Base-by-base conservation (phyloP, 2,329 filamentous ascomycete species). In the Lecanosticta acicola region DNA sequence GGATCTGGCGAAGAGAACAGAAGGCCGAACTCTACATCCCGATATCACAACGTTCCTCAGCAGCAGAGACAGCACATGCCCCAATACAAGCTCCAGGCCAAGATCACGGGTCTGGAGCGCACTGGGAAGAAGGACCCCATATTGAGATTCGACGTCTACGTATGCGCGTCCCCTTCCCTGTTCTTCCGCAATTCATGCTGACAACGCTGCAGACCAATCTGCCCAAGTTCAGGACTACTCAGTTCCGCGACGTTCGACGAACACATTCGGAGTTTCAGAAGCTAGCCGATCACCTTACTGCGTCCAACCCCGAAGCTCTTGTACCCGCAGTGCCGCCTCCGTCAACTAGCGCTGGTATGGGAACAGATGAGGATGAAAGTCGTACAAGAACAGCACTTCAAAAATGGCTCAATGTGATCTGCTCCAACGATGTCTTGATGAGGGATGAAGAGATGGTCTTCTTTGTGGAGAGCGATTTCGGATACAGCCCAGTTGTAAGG, bases 381-480 rank as follows among this genome's bases (percentile, higher is more conserved):
- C 80, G 93, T 11, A 86, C 97, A 51, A 97, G 97, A 70, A 81
- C 82, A 1, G 79, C 87, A 7, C 79, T 98, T 72, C 93, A 98
- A 69, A 78, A 89, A 64, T 98, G 93, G 93, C 77, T 98, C 59
- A 96, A 94, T 67, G 86, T 87, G 48, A 85, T 98, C 16, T 94
- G 93, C 70, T 80, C 80, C 60, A 97, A 93, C 58, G 90, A 97
- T 29, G 83, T 94, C 1, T 78, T 98, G 5, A 94, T 95, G 75
- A 81, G 85, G 51, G 93, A 98, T 64, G 91, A 97, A 52, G 93
- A 98, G 70, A 91, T 97, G 81, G 81, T 96, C 3, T 83, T 97
- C 49, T 98, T 98, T 60, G 89, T 98, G n/a, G 93, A 98, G 70
- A 95, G 88, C 64, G 93, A 98, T 66, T 97, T 96, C 66, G 93